These are phyloP conservation scores for Acaromyces ingoldii DNA, from an alignment of 1,284 basidiomycete genomes.

Conservation along the genomic window DNA sequence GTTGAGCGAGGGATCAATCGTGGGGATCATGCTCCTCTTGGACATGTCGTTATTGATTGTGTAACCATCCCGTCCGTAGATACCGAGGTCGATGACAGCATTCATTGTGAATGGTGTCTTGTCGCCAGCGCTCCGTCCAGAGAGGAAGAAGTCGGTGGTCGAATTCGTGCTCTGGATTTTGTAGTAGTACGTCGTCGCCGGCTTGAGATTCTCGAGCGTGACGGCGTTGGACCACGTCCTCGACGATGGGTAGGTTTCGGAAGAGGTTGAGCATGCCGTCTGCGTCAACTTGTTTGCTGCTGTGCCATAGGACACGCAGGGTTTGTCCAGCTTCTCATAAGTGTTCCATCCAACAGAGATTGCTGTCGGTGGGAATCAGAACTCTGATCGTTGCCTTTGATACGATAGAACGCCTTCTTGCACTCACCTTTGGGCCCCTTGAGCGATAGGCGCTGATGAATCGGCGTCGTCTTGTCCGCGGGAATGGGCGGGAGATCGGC, in stretches of 20 bases:
- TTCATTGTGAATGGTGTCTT: slow-evolving; percentile 10
- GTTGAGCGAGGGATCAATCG: slow-evolving; percentile 8
- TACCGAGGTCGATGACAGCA: slow-evolving; percentile 10
- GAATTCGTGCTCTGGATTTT: slow-evolving; percentile 20
- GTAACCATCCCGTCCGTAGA: slow-evolving; percentile 10
- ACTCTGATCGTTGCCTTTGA: background rate
- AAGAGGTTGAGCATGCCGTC: slow-evolving; percentile 17
- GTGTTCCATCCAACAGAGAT: slow-evolving; percentile 37
- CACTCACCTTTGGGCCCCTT: slow-evolving; percentile 13
- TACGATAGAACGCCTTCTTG: background rate
- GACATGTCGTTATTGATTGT: slow-evolving; percentile 4
- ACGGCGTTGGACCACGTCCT: slow-evolving; percentile 34
- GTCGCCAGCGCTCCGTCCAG: slow-evolving; percentile 7
- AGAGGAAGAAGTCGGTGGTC: slow-evolving; percentile 1
- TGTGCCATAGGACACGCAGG: slow-evolving; percentile 25
- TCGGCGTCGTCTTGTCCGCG: slow-evolving; percentile 29
- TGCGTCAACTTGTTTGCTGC: slow-evolving; percentile 7
- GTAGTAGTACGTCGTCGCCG: slow-evolving; percentile 34
- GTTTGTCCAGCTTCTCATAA: slow-evolving; percentile 16
- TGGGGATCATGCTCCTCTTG: slow-evolving; percentile 9
- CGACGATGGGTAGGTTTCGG: slow-evolving; percentile 30
- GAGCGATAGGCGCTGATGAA: slow-evolving; percentile 24
- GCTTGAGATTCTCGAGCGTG: slow-evolving; percentile 15
- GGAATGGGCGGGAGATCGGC: slow-evolving; percentile 4
- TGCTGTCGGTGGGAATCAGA: slow-evolving; percentile 5